A percentile compares a stretch with the other conserved stretches of the same genome.
phyloP scores from a whole-genome alignment of 2,329 filamentous ascomycete genomes.

The Aspergillus luchuensis region DNA sequence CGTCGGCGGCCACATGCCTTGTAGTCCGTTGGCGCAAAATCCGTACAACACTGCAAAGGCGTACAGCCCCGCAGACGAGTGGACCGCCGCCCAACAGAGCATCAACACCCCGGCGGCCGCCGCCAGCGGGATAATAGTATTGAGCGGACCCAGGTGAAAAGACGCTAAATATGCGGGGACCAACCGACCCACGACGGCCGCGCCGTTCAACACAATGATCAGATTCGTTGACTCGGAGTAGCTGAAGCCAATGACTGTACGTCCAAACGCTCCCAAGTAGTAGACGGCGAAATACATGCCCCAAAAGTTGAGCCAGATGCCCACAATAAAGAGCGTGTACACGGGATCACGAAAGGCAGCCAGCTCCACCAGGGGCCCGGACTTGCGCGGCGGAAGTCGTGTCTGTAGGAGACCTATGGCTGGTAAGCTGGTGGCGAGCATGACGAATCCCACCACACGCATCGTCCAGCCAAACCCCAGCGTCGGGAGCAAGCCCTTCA shows the following conservation, averaged over 20 bases:
- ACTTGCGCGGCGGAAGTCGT: constrained; percentile 12
- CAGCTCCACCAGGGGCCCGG: constrained; percentile 15
- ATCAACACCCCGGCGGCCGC: constrained; percentile 1
- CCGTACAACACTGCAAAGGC: constrained; percentile 1
- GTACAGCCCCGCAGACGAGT: not conserved
- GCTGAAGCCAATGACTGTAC: not conserved
- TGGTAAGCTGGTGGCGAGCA: constrained; percentile 17
- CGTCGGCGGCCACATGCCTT: constrained; percentile 16
- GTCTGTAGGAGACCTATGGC: constrained; percentile 10
- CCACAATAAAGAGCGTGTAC: constrained; percentile 40
- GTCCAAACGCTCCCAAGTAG: not conserved
- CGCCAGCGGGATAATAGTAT: not conserved
- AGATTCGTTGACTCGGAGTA: constrained; percentile 5
- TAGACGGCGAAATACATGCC: constrained; percentile 15
- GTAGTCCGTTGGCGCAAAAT: constrained; percentile 3
- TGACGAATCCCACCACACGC: constrained; percentile 40
- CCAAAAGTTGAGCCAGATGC: constrained; percentile 24
- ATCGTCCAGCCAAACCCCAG: constrained; percentile 40
- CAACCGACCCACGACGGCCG: not conserved
- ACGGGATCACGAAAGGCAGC: constrained; percentile 26
- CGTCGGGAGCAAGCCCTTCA: not conserved
- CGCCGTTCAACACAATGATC: constrained; percentile 2
- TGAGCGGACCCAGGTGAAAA: constrained; percentile 1
- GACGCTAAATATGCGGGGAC: constrained; percentile 4
- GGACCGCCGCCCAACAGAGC: constrained; percentile 4